Evolutionary conservation across 1,284 basidiomycete genomes (phyloP).

Genomic region (Entoloma clypeatum): DNA sequence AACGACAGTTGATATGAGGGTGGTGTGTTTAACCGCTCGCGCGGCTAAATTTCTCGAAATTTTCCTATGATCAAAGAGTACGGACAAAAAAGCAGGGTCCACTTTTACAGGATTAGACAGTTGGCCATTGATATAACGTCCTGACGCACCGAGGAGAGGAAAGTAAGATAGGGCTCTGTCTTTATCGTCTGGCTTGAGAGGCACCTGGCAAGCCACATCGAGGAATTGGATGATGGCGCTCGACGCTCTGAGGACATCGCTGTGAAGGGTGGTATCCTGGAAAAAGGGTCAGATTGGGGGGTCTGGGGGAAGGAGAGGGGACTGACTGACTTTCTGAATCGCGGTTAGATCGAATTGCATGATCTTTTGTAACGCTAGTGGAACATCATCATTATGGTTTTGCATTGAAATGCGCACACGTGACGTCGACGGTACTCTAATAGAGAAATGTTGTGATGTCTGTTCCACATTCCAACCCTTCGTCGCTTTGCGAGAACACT

Average conservation of each 20-base stretch:
- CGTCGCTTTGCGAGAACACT: conserved; percentile 56
- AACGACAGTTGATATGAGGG: conserved; percentile 33
- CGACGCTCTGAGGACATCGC: conserved; percentile 33
- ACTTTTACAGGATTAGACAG: conserved; percentile 24
- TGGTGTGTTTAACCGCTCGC: conserved; percentile 18
- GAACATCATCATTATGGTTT: conserved; percentile 1
- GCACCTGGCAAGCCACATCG: conserved; percentile 22
- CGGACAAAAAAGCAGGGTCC: conserved; percentile 27
- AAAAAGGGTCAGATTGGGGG: background rate
- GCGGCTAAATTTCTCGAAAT: conserved; percentile 43
- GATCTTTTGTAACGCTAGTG: conserved; percentile 18
- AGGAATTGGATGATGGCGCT: conserved; percentile 34
- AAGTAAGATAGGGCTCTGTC: conserved; percentile 13
- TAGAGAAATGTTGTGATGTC: conserved; percentile 59
- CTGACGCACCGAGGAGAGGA: conserved; percentile 19
- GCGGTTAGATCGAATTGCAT: conserved; percentile 18
- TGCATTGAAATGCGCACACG: background rate
- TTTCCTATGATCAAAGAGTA: conserved; percentile 49
- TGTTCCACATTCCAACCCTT: conserved; percentile 54
- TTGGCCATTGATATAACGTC: conserved; percentile 8
- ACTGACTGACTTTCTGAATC: conserved; percentile 22
- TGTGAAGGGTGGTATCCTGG: conserved; percentile 34
- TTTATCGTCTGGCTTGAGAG: background rate
- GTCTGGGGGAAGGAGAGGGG: background rate
- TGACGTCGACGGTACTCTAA: background rate